A percentile compares a stretch with the other conserved stretches of the same genome.
Conservation (phyloP, 108 stramenopile species). For the Cyclotella distinguenda region DNA sequence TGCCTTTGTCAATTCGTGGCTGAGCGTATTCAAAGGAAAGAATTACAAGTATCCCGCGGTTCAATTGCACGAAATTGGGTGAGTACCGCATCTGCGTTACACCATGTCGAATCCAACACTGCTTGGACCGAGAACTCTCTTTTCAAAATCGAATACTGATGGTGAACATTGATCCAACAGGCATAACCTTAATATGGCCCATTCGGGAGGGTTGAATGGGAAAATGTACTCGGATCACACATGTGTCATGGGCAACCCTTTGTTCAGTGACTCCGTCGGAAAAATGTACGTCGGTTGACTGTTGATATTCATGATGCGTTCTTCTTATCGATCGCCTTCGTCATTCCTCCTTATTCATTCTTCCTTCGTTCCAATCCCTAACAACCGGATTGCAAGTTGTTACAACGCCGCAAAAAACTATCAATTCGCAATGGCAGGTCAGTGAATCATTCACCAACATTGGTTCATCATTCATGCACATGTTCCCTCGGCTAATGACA, state of each 20-base stretch:
- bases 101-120: too few species aligned
- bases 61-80: slow-evolving; percentile 38
- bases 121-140: too few species aligned
- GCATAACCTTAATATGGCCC: slow-evolving; percentile 34
- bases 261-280: slow-evolving; percentile 7
- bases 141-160: too few species aligned
- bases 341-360: too few species aligned
- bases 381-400: not conserved
- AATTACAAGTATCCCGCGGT: slow-evolving; percentile 33
- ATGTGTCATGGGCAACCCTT: slow-evolving; percentile 42
- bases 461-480: too few species aligned
- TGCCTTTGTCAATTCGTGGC: slow-evolving; percentile 45
- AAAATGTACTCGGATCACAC: slow-evolving; percentile 38
- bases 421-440: slow-evolving; percentile 16
- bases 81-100: not conserved
- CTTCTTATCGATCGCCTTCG: too few species aligned
- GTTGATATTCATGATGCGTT: too few species aligned
- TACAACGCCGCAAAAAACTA: slow-evolving; percentile 25
- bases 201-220: slow-evolving; percentile 32
- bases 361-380: not conserved
- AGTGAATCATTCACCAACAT: not conserved
- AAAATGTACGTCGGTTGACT: slow-evolving; percentile 4
- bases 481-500: too few species aligned
- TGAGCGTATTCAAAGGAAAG: slow-evolving; percentile 15
- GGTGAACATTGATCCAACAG: slow-evolving; percentile 1